Conservation (phyloP, 345 rosid genomes). For the Salix viminalis region DNA sequence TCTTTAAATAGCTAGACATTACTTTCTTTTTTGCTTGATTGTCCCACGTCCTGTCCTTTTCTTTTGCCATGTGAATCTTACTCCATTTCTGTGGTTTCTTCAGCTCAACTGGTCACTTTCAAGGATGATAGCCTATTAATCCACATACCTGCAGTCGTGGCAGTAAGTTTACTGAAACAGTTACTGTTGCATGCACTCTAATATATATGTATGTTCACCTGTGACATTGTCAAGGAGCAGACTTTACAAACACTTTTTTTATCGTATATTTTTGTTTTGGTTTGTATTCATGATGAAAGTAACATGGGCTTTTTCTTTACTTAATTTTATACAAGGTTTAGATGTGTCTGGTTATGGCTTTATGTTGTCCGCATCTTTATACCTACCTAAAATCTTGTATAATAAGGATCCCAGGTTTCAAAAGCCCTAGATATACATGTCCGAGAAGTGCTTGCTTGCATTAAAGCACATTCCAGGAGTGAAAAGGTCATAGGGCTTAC, state of each 20-base stretch:
- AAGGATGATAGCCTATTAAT: constrained; percentile 48
- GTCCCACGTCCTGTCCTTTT: neutral
- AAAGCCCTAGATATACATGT: neutral
- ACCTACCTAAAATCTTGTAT: neutral
- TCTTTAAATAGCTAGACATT: neutral
- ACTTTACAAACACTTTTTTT: neutral
- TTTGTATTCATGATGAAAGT: neutral
- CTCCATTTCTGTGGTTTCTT: constrained; percentile 13
- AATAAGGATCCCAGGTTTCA: neutral
- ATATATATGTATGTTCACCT: neutral
- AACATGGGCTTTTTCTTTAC: neutral
- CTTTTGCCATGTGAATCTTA: neutral
- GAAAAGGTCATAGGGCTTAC: neutral
- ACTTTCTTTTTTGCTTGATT: neutral
- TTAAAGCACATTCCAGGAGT: neutral
- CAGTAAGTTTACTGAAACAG: constrained; percentile 48
- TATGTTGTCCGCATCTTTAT: neutral
- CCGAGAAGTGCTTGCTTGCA: constrained; percentile 1
- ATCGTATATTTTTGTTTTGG: neutral
- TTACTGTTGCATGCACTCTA: neutral
- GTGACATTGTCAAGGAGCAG: neutral
- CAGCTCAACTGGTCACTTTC: constrained; percentile 85
- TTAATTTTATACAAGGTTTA: neutral
- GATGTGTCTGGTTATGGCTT: neutral
- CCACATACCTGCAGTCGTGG: constrained; percentile 75